These are phyloP conservation scores for Hypoxylon rubiginosum DNA, from an alignment of 2,329 filamentous ascomycete species.

Conservation along the genomic window DNA sequence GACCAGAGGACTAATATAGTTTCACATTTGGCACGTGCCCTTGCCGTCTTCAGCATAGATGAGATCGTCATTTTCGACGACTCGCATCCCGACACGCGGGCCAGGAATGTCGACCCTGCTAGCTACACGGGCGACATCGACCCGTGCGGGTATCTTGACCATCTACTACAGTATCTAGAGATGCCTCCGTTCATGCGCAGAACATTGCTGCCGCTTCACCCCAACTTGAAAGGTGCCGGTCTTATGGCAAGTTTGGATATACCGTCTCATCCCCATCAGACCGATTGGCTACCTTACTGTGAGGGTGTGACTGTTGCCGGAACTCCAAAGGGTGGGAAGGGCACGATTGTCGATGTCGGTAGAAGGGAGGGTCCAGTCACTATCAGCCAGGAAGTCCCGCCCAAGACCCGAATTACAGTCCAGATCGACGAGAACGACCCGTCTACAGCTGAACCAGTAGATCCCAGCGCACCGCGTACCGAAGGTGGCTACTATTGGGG, in stretches of 20 bases:
- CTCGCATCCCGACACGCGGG: constrained; percentile 62
- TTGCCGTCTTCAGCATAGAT: constrained; percentile 86
- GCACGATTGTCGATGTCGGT: constrained; percentile 72
- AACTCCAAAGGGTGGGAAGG: constrained; percentile 56
- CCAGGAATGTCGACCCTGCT: constrained; percentile 63
- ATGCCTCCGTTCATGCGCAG: constrained; percentile 86
- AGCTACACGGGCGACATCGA: constrained; percentile 78
- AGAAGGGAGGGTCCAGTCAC: constrained; percentile 65
- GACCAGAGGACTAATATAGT: constrained; percentile 81
- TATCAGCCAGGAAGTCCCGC: constrained; percentile 73
- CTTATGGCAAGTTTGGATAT: constrained; percentile 83
- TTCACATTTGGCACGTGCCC: constrained; percentile 82
- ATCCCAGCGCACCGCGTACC: constrained; percentile 77
- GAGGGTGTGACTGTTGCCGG: constrained; percentile 77
- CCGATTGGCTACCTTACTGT: constrained; percentile 84
- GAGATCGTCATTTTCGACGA: constrained; percentile 88
- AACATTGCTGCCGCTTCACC: constrained; percentile 81
- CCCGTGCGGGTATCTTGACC: constrained; percentile 83
- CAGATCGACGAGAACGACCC: constrained; percentile 67
- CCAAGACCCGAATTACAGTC: constrained; percentile 80
- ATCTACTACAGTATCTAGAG: constrained; percentile 85
- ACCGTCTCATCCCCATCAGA: constrained; percentile 82
- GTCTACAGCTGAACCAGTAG: constrained; percentile 70
- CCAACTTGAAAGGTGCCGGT: constrained; percentile 80
- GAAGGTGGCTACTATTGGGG: constrained; percentile 91